Base-by-base conservation (phyloP, 495 filamentous ascomycete genomes). In the Pseudevernia furfuracea region DNA sequence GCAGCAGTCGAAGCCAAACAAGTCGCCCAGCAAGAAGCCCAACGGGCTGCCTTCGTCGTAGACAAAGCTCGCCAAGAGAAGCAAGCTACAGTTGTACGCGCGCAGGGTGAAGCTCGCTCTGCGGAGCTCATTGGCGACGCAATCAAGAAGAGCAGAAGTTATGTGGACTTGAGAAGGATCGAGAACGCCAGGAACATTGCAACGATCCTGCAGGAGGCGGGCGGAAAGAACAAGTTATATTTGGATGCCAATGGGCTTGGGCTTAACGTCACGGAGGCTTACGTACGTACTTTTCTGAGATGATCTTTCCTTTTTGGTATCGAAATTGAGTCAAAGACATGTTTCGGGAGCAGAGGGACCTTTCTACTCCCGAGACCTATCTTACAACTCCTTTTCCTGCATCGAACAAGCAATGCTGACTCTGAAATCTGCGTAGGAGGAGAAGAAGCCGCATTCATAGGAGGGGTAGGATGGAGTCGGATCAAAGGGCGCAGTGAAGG, bases 11-110 rank as follows among this genome's bases (percentile, higher is more conserved):
- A 97, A 80, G 93, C 94, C 67, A 98, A 98, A 81, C 94, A 98
- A 79, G 94, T 98, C 62, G 94, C 94, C 21, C 94, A 98, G 72
- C 94, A 98, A 81, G 94, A 98, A 73, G 94, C 94, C 25, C 94
- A 98, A 75, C 87, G 93, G 63, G 94, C 94, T 37, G 94, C 94
- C 49, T 98, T 98, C 82, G 81, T 97, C 46, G 94, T 98, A 68
- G 94, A 98, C 84, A 97, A 97, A 79, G 94, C 94, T 43, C 89
- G 94, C 66, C 94, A 98, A 76, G 94, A 98, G 83, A 98, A 98
- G 82, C 95, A 97, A 80, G 94, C 94, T 64, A 96, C 90, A 80
- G 92, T 98, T 70, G 94, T 98, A 70, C 89, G 91, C 76, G 94
- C 94, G 19, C 95, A 97, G 84, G 94, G 94, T 92, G 94, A 98